These are phyloP conservation scores for Vitis hybrid DNA, from an alignment of 177 flowering plant genomes.

Conservation along the genomic window DNA sequence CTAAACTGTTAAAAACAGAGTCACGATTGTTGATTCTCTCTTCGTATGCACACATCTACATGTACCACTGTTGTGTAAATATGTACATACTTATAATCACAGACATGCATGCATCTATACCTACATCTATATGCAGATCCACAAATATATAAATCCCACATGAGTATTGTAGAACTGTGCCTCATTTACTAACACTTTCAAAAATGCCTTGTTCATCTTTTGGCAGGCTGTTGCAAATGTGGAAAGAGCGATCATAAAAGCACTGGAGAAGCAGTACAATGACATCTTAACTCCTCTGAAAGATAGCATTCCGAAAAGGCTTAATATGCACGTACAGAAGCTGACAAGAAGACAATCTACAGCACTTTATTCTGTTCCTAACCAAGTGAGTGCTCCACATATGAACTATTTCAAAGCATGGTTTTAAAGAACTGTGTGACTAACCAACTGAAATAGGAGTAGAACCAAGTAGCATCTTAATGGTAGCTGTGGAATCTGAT, in stretches of 20 bases:
- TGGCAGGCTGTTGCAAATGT: slow-evolving; percentile 72
- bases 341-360: slow-evolving; percentile 82
- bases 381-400: slow-evolving; percentile 50
- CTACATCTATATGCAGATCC: not conserved
- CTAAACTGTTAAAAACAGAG: not conserved
- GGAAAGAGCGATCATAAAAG: slow-evolving; percentile 79
- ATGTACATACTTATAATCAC: too few relatives aligned
- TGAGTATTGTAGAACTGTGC: not conserved
- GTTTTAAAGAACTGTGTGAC: too few relatives aligned
- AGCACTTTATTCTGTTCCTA: slow-evolving; percentile 63
- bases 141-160: not conserved
- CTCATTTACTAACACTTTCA: not conserved
- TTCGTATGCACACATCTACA: not conserved
- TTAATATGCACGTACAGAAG: slow-evolving; percentile 88
- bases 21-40: not conserved
- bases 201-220: slow-evolving; percentile 3
- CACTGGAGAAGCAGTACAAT: slow-evolving; percentile 80
- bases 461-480: not conserved
- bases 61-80: not conserved
- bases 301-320: slow-evolving; percentile 85
- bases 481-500: too few relatives aligned
- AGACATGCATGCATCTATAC: too few relatives aligned
- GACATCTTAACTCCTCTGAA: slow-evolving; percentile 84
- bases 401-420: not conserved
- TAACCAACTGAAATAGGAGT: not conserved